Conservation (phyloP, 1,284 basidiomycete genomes). For the Leccinum ponderosum region DNA sequence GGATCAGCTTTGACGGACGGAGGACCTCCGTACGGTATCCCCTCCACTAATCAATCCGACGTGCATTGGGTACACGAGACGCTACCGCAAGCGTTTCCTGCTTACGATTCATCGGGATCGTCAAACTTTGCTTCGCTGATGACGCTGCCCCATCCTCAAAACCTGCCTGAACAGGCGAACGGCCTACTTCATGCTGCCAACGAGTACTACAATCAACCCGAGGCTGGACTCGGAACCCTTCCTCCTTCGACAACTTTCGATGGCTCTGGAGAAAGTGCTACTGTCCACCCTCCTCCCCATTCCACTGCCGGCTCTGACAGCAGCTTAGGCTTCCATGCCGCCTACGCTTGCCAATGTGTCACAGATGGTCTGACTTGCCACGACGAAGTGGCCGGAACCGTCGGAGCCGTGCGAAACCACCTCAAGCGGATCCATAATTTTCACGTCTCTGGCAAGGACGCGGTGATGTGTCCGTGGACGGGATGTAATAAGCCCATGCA, state of each 20-base stretch:
- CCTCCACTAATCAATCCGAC: not conserved
- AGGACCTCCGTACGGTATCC: not conserved
- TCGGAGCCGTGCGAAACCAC: conserved; percentile 15
- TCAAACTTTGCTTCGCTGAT: not conserved
- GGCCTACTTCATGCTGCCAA: not conserved
- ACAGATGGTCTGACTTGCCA: conserved; percentile 7
- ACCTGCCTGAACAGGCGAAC: not conserved
- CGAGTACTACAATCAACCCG: not conserved
- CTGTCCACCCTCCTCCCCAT: not conserved
- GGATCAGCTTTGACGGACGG: not conserved
- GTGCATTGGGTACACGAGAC: not conserved
- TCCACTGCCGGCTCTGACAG: not conserved
- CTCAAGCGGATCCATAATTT: conserved; percentile 13
- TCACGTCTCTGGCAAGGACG: conserved; percentile 8
- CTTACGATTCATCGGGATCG: not conserved
- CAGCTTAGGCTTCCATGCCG: not conserved
- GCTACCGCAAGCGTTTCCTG: not conserved
- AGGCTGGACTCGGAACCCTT: not conserved
- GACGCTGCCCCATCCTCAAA: not conserved
- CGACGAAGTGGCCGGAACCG: not conserved
- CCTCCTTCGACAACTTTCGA: not conserved
- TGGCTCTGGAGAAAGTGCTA: not conserved
- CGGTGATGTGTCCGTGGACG: conserved; percentile 5
- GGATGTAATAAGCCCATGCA: conserved; percentile 11
- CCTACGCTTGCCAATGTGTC: conserved; percentile 8